Percentiles rank a stretch among this genome's conserved stretches.
phyloP scores from a whole-genome alignment of 768 basidiomycete genomes.

The Mycena haematopus region DNA sequence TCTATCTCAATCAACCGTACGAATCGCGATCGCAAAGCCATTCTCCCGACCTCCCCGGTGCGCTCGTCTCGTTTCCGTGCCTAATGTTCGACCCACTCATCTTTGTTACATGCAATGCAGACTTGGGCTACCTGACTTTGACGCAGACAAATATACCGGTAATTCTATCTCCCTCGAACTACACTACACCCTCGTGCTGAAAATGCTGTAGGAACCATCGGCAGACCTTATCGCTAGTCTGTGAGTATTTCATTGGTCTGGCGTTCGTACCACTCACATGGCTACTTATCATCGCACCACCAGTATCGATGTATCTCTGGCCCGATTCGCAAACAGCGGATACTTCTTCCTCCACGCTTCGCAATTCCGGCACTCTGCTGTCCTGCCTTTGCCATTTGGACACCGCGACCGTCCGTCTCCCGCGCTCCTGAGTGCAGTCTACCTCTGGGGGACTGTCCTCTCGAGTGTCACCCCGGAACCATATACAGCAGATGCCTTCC shows the following conservation, averaged over 20 bases:
- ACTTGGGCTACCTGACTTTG: not conserved
- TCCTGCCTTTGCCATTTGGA: conserved; percentile 57
- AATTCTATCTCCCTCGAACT: not conserved
- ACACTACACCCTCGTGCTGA: not conserved
- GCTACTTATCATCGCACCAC: not conserved
- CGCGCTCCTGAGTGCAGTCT: conserved; percentile 55
- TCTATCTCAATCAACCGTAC: conserved; percentile 13
- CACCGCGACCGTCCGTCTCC: conserved; percentile 55
- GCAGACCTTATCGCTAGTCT: not conserved
- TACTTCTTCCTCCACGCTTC: conserved; percentile 36
- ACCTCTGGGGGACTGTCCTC: conserved; percentile 62
- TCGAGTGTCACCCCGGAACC: conserved; percentile 42
- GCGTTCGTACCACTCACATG: no score
- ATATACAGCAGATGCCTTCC: not conserved
- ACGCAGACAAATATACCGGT: not conserved
- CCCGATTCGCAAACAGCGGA: conserved; percentile 10
- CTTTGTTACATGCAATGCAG: not conserved
- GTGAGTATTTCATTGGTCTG: not conserved
- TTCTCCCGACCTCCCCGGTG: conserved; percentile 3
- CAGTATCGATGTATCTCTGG: conserved; percentile 10
- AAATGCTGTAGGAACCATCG: conserved; percentile 2
- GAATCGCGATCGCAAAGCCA: not conserved
- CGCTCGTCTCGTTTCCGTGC: not conserved
- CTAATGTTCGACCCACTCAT: not conserved
- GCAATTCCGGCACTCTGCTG: conserved; percentile 53